Conservation (phyloP, 129 eudicot genomes). For the Chrysanthemum makinoi region DNA sequence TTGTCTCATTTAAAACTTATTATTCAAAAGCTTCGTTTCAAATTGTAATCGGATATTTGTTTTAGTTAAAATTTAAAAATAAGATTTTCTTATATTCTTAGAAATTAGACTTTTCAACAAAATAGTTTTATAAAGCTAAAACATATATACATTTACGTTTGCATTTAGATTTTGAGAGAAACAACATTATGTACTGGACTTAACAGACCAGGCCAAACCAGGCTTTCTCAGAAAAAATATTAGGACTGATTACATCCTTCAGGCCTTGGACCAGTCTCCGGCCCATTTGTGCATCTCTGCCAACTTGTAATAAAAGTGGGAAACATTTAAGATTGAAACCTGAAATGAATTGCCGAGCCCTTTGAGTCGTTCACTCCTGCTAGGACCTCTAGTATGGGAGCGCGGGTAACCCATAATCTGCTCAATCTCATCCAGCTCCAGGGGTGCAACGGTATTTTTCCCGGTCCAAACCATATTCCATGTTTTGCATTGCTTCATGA, state of each 20-base stretch:
- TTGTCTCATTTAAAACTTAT: not conserved
- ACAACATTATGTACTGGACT: not conserved
- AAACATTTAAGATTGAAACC: constrained; percentile 14
- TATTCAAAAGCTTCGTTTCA: no score
- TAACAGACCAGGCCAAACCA: not conserved
- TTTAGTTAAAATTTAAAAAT: no score
- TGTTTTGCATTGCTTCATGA: constrained; percentile 30
- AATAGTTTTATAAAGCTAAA: no score
- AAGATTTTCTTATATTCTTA: no score
- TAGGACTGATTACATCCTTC: not conserved
- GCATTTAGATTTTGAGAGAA: not conserved
- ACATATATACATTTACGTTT: no score
- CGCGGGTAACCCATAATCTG: constrained; percentile 41
- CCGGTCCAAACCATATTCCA: constrained; percentile 54
- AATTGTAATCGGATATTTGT: no score
- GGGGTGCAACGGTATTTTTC: constrained; percentile 35
- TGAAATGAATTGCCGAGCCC: constrained; percentile 47
- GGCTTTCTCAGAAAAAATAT: not conserved
- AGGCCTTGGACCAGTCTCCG: not conserved
- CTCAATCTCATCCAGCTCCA: constrained; percentile 49
- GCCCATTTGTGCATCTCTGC: no score
- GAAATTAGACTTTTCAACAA: no score
- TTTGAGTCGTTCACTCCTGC: constrained; percentile 34
- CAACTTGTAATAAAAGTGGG: not conserved
- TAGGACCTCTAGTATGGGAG: constrained; percentile 39